phyloP scores from a whole-genome alignment of 441 rosid genomes.

The Daphne laureola region DNA sequence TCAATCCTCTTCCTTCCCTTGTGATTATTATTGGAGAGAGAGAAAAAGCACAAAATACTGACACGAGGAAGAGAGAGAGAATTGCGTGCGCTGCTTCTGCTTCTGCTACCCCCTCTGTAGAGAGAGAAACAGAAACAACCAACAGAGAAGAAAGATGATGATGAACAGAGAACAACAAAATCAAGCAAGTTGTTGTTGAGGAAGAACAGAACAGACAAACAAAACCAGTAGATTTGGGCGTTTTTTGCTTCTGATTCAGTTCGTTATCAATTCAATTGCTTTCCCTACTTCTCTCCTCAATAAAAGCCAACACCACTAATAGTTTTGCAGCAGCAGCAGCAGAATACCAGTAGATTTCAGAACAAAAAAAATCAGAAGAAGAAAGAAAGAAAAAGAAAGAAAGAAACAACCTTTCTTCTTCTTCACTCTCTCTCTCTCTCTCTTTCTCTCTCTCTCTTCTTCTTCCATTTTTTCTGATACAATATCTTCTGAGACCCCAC shows the following conservation, averaged over 20 bases:
- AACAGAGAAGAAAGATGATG: conserved; percentile 1
- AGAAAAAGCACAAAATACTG: neutral
- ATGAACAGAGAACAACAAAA: conserved; percentile 1
- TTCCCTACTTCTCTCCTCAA: neutral
- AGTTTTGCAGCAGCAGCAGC: conserved; percentile 13
- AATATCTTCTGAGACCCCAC: conserved; percentile 39
- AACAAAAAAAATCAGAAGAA: conserved; percentile 7
- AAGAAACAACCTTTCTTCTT: conserved; percentile 7
- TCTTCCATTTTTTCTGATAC: conserved; percentile 20
- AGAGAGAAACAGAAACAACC: conserved; percentile 3
- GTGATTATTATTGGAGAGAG: conserved; percentile 24
- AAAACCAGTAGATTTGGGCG: neutral
- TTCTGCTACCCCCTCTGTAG: no score
- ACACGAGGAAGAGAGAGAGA: neutral
- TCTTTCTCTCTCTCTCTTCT: neutral
- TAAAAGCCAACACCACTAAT: conserved; percentile 29
- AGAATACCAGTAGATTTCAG: conserved; percentile 16
- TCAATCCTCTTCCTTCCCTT: conserved; percentile 1
- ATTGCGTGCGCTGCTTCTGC: no score
- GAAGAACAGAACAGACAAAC: no score
- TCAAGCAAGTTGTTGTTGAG: neutral
- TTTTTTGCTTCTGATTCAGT: conserved; percentile 18
- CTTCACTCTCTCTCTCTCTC: conserved; percentile 12
- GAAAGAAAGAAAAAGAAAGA: neutral
- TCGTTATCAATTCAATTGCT: neutral